Evolutionary conservation across 202 grass and related monocot species (phyloP), one percentile per base, ranked within the genome.

Genomic region (Schoenoplectus triqueter): DNA sequence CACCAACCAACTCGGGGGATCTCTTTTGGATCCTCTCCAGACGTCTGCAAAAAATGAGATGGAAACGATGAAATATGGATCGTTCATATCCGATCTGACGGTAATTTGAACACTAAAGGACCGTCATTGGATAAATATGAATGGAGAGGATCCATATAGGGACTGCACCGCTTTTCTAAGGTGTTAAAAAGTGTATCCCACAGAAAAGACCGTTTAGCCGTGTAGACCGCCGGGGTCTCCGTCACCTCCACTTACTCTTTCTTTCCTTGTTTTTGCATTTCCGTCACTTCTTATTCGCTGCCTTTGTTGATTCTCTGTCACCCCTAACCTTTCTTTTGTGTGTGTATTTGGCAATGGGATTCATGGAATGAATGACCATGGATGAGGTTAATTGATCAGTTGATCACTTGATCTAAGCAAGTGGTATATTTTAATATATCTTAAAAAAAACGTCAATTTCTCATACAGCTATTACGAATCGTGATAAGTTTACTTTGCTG

Each of bases 171-270:
- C 17, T 73, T 49, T 73, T 73, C 15, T 9, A 11, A 21, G 10
- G 15, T 69, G 10, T 52, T 17, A 11, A 73, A 13, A 7, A 80
- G n/a, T 48, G 62, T 82, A 15, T 64, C 80, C 56, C 80, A 66
- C 80, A 82, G 17, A 51, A 15, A 54, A 67, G 6, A 31, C 31
- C 31, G 31, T 31, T 31, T 31, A 31, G 31, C 31, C 31, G 31
- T 31, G 31, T 68, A 82, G 80, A 82, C 80, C 80, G 80, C 68
- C 10, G 63, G 80, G 40, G 47, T 83, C 80, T 46, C 31, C 63
- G 80, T 83, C 80, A 82, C 62, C 80, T 66, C 80, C 61, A 63
- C 80, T 82, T 40, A 54, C 19, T 41, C n/a, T 82, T 82, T 31
- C 31, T 31, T 31, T 82, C 18, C 62, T 18, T 6, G 44, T 46